Conservation (phyloP, 2,329 filamentous ascomycete genomes). For the Pezicula radicicola region DNA sequence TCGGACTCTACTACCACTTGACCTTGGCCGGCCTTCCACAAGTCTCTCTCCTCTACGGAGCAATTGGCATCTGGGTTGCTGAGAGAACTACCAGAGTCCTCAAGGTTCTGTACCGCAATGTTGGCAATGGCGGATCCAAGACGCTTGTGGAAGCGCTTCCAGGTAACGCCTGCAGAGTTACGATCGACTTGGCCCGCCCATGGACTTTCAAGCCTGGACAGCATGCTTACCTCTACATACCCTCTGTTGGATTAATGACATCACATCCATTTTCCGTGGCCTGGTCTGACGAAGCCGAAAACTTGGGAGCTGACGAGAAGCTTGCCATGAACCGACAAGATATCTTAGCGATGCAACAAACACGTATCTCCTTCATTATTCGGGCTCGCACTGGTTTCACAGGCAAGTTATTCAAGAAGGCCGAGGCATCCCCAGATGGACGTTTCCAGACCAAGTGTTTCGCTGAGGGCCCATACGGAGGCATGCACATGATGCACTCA, state of each 20-base stretch:
- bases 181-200: slow-evolving; percentile 70
- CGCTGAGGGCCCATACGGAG: slow-evolving; percentile 76
- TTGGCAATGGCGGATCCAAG: slow-evolving; percentile 63
- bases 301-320: slow-evolving; percentile 44
- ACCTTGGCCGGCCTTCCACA: slow-evolving; percentile 52
- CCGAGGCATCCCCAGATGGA: slow-evolving; percentile 57
- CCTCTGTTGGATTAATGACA: slow-evolving; percentile 66
- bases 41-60: slow-evolving; percentile 56
- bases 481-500: slow-evolving; percentile 66
- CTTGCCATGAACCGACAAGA: slow-evolving; percentile 59
- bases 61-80: slow-evolving; percentile 63
- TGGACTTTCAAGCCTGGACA: slow-evolving; percentile 74
- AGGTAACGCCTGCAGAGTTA: slow-evolving; percentile 71
- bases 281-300: slow-evolving; percentile 68
- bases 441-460: slow-evolving; percentile 61
- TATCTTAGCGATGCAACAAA: slow-evolving; percentile 57
- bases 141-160: slow-evolving; percentile 73
- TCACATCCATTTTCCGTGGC: slow-evolving; percentile 79
- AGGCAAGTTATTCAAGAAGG: slow-evolving; percentile 64
- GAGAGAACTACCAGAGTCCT: slow-evolving; percentile 61
- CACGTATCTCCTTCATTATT: slow-evolving; percentile 68
- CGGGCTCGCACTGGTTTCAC: slow-evolving; percentile 74
- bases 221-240: slow-evolving; percentile 78
- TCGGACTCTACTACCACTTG: slow-evolving; percentile 66
- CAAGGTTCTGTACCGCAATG: slow-evolving; percentile 62